phyloP scores from a whole-genome alignment of 2,329 filamentous ascomycete species.

The Pseudogymnoascus verrucosus region DNA sequence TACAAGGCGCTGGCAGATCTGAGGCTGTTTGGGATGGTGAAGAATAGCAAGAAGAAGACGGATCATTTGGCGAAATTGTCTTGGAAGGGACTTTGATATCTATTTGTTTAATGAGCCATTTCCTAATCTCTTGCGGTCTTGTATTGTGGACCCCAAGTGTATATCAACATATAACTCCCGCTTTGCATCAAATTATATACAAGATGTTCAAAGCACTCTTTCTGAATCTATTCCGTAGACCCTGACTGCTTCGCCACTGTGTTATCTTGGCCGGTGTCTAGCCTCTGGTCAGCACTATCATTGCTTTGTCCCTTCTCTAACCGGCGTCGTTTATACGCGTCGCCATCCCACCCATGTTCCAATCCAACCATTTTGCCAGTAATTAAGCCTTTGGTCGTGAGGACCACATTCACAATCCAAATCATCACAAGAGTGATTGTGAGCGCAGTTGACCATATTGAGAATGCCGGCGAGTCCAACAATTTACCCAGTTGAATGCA shows the following conservation, averaged over 20 bases:
- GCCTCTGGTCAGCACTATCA: background rate
- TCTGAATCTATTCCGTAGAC: background rate
- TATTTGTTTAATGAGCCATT: slow-evolving; percentile 5
- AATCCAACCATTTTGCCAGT: slow-evolving; percentile 27
- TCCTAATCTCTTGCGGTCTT: background rate
- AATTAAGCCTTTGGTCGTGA: slow-evolving; percentile 27
- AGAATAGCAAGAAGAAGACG: slow-evolving; percentile 80
- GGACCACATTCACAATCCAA: slow-evolving; percentile 25
- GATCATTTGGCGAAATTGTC: slow-evolving; percentile 83
- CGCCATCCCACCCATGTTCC: slow-evolving; percentile 22
- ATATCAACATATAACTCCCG: background rate
- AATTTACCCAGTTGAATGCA: slow-evolving; percentile 31
- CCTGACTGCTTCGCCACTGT: background rate
- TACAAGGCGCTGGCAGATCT: slow-evolving; percentile 81
- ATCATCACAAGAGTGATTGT: slow-evolving; percentile 30
- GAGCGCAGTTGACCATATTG: slow-evolving; percentile 32
- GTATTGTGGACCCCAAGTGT: background rate
- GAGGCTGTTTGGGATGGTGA: slow-evolving; percentile 77
- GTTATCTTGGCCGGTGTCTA: background rate
- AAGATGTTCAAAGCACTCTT: background rate
- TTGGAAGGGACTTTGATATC: slow-evolving; percentile 62
- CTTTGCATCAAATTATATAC: background rate
- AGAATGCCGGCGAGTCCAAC: slow-evolving; percentile 32
- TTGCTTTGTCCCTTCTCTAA: background rate
- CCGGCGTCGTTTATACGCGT: slow-evolving; percentile 20